Evolutionary conservation across 1,284 basidiomycete species (phyloP).

Genomic region (Coriolopsis trogii): DNA sequence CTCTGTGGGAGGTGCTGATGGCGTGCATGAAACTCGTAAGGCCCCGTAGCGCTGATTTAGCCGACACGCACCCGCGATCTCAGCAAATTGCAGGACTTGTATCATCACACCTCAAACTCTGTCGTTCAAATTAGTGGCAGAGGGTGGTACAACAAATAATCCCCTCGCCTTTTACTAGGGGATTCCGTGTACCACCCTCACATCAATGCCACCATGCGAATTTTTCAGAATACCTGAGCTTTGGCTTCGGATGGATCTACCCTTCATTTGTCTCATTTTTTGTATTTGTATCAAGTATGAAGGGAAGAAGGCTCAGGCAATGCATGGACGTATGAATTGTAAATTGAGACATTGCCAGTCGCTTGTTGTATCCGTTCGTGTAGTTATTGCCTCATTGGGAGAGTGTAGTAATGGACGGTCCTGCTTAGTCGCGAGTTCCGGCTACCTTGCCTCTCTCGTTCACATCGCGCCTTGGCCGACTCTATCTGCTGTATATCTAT

Average conservation of each 20-base stretch:
- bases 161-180: conserved; percentile 73
- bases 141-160: conserved; percentile 56
- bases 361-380: no score
- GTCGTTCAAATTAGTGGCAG: conserved; percentile 39
- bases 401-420: no score
- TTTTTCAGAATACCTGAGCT: conserved; percentile 48
- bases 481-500: background rate
- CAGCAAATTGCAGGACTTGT: conserved; percentile 34
- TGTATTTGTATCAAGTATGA: background rate
- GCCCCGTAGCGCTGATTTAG: background rate
- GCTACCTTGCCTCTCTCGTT: background rate
- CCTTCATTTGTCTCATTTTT: conserved; percentile 2
- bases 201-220: conserved; percentile 49
- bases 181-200: conserved; percentile 57
- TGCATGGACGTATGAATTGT: no score
- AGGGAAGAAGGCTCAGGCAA: background rate
- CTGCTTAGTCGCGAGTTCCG: no score
- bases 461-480: background rate
- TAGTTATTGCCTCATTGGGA: no score
- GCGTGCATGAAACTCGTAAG: no score
- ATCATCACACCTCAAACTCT: no score
- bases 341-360: no score
- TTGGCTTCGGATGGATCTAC: conserved; percentile 25
- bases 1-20: no score
- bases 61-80: conserved; percentile 30